These are phyloP conservation scores for Exophiala viscosa DNA, from an alignment of 2,329 filamentous ascomycete species.

Conservation along the genomic window DNA sequence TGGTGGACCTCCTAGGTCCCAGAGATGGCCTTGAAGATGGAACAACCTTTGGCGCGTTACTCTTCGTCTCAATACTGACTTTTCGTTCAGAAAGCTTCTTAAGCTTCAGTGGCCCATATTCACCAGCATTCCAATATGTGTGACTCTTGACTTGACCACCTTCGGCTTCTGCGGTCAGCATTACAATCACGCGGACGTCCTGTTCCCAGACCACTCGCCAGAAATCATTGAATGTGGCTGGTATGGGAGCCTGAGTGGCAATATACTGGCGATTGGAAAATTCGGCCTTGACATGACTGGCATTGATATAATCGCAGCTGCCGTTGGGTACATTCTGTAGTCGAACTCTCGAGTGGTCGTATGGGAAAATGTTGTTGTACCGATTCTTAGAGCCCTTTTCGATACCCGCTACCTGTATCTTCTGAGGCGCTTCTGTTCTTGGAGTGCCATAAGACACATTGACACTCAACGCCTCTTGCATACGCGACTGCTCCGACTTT, in stretches of 20 bases:
- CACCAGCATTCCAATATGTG: constrained; percentile 78
- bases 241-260: constrained; percentile 88
- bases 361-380: constrained; percentile 97
- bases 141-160: constrained; percentile 93
- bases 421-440: constrained; percentile 36
- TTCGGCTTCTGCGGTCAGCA: constrained; percentile 92
- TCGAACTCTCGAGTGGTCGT: constrained; percentile 86
- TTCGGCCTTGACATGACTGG: constrained; percentile 75
- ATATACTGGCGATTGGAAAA: constrained; percentile 91
- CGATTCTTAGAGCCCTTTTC: constrained; percentile 94
- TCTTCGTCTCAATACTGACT: constrained; percentile 65
- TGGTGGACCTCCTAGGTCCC: constrained; percentile 37
- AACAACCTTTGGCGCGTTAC: constrained; percentile 42
- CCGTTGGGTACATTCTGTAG: constrained; percentile 64
- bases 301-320: constrained; percentile 91
- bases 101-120: constrained; percentile 74
- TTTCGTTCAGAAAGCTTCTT: constrained; percentile 77
- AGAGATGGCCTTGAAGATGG: constrained; percentile 36
- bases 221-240: constrained; percentile 91
- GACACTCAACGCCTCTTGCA: constrained; percentile 72
- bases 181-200: constrained; percentile 89
- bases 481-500: constrained; percentile 79
- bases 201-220: constrained; percentile 98
- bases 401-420: constrained; percentile 78
- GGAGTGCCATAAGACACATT: constrained; percentile 56